Conservation (phyloP, 1,284 basidiomycete genomes). For the Neotropicomus parvogracilis region DNA sequence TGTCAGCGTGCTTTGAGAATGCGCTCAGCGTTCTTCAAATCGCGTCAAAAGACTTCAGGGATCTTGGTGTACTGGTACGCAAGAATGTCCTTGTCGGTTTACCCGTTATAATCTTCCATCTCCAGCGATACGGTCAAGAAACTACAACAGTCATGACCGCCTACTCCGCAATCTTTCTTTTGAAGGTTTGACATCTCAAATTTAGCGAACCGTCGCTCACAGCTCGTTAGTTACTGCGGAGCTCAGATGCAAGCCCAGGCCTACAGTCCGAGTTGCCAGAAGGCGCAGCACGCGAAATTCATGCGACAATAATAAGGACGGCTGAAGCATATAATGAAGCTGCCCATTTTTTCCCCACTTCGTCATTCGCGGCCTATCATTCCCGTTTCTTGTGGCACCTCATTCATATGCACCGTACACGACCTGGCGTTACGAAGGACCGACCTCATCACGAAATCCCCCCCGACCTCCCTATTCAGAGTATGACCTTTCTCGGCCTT, state of each 20-base stretch:
- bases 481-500: constrained; percentile 28
- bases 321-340: constrained; percentile 74
- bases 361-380: constrained; percentile 62
- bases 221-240: constrained; percentile 55
- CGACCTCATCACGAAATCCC: constrained; percentile 32
- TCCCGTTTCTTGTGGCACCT: constrained; percentile 71
- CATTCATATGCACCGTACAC: constrained; percentile 55
- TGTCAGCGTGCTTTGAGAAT: constrained; percentile 68
- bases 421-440: constrained; percentile 41
- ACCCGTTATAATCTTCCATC: neutral
- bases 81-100: neutral
- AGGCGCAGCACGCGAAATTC: constrained; percentile 57
- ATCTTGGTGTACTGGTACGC: constrained; percentile 71
- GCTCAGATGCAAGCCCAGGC: constrained; percentile 50
- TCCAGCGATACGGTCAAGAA: constrained; percentile 76
- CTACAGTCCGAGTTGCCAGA: constrained; percentile 49
- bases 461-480: constrained; percentile 50
- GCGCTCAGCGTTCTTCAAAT: constrained; percentile 67
- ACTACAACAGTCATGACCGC: constrained; percentile 79
- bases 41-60: constrained; percentile 66
- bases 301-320: constrained; percentile 58
- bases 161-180: constrained; percentile 72
- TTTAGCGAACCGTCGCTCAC: constrained; percentile 12
- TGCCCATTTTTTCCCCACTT: constrained; percentile 55
- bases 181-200: constrained; percentile 49